phyloP scores from a whole-genome alignment of 2,329 filamentous ascomycete genomes.

The Anthostomella pinea region DNA sequence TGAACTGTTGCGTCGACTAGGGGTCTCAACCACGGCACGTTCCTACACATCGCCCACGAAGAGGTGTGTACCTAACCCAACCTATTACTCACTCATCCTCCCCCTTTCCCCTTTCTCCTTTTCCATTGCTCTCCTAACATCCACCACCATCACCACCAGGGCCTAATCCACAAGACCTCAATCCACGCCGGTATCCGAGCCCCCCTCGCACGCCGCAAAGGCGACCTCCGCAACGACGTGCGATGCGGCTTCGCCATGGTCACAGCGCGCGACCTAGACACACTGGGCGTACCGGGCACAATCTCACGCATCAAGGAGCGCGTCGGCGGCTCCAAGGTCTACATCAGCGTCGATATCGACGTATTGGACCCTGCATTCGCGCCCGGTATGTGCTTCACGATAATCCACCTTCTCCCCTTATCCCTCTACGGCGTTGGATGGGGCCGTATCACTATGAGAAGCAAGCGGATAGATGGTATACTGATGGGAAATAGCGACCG shows the following conservation, averaged over 20 bases:
- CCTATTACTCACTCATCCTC: background rate
- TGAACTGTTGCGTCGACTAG: slow-evolving; percentile 24
- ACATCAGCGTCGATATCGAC: slow-evolving; percentile 75
- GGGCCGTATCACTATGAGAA: too few relatives aligned
- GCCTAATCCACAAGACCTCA: slow-evolving; percentile 55
- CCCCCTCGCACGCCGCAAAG: slow-evolving; percentile 45
- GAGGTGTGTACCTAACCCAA: slow-evolving; percentile 34
- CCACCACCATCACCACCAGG: slow-evolving; percentile 23
- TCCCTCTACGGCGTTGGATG: too few relatives aligned
- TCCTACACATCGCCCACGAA: slow-evolving; percentile 60
- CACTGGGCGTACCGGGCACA: slow-evolving; percentile 62
- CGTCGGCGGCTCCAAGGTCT: slow-evolving; percentile 53
- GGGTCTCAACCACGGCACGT: slow-evolving; percentile 60
- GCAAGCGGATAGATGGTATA: too few relatives aligned
- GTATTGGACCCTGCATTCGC: slow-evolving; percentile 66
- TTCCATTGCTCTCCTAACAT: background rate
- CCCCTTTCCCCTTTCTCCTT: background rate
- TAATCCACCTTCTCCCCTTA: background rate
- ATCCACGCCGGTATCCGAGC: slow-evolving; percentile 62
- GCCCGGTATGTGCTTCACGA: slow-evolving; percentile 50
- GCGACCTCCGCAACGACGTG: slow-evolving; percentile 54
- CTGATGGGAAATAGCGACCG: slow-evolving; percentile 63
- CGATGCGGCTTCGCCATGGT: slow-evolving; percentile 58
- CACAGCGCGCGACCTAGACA: slow-evolving; percentile 66
- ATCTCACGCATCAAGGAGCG: slow-evolving; percentile 60